phyloP scores from a whole-genome alignment of 2,329 filamentous ascomycete genomes.

The Aspergillus melleus region DNA sequence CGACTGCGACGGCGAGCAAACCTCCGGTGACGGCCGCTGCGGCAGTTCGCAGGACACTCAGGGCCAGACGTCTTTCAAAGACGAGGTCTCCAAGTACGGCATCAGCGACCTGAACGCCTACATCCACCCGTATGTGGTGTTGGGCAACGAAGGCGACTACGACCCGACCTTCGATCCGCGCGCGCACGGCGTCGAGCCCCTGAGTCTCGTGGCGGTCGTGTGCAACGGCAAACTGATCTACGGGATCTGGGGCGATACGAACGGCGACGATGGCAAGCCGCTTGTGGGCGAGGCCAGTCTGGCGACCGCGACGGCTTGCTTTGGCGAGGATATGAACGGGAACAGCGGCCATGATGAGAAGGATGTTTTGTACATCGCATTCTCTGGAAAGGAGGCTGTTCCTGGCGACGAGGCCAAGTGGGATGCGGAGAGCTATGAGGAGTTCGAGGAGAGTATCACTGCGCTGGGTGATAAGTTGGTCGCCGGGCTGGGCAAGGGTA shows the following conservation, averaged over 20 bases:
- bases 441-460: conserved; percentile 50
- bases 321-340: conserved; percentile 54
- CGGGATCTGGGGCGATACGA: conserved; percentile 63
- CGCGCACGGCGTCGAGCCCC: conserved; percentile 48
- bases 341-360: conserved; percentile 56
- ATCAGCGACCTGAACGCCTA: conserved; percentile 53
- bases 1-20: conserved; percentile 57
- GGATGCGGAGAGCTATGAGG: conserved; percentile 41
- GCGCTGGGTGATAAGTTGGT: conserved; percentile 55
- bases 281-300: conserved; percentile 59
- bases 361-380: conserved; percentile 64
- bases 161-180: conserved; percentile 40
- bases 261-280: conserved; percentile 50
- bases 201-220: conserved; percentile 58
- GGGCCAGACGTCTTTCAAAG: conserved; percentile 50
- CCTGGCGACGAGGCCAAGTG: conserved; percentile 59
- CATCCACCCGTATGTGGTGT: conserved; percentile 55
- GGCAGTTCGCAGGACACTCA: conserved; percentile 40
- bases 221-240: conserved; percentile 56
- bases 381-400: conserved; percentile 57
- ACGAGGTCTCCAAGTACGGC: conserved; percentile 40
- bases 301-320: conserved; percentile 60
- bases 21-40: conserved; percentile 48
- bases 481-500: conserved; percentile 18
- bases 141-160: conserved; percentile 48